phyloP scores from a whole-genome alignment of 768 basidiomycete species.

The Psilocybe tampanensis region DNA sequence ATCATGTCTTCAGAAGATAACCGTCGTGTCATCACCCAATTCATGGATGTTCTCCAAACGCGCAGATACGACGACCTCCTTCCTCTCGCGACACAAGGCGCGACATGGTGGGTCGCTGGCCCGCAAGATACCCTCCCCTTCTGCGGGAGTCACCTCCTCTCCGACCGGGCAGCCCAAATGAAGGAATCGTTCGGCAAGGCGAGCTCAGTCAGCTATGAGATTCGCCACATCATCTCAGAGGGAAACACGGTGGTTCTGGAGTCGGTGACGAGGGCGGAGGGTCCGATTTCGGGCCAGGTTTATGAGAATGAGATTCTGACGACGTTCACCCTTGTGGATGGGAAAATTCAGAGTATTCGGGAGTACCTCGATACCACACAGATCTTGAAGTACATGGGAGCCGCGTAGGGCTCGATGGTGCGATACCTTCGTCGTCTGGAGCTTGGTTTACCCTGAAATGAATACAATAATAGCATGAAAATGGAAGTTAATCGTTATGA shows the following conservation, averaged over 20 bases:
- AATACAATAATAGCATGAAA: too few species aligned
- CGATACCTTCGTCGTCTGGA: too few species aligned
- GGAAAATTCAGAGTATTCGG: not conserved
- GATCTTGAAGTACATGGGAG: not conserved
- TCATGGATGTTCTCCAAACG: not conserved
- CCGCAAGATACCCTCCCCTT: not conserved
- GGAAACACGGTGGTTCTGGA: not conserved
- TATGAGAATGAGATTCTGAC: not conserved
- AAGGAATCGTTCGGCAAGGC: not conserved
- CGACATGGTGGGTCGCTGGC: not conserved
- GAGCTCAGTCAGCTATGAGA: not conserved
- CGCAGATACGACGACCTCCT: not conserved
- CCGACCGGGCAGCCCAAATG: not conserved
- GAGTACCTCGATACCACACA: not conserved
- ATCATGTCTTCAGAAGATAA: not conserved
- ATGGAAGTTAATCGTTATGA: too few species aligned
- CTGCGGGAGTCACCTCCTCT: not conserved
- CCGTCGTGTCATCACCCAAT: not conserved
- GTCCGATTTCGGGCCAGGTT: not conserved
- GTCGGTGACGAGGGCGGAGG: not conserved
- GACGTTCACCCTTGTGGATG: not conserved
- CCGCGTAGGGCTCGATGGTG: not conserved
- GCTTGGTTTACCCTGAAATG: too few species aligned
- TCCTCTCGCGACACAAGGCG: not conserved
- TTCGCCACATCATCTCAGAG: not conserved